phyloP scores from a whole-genome alignment of 2,329 filamentous ascomycete species.

The Colletotrichum echinochloae region DNA sequence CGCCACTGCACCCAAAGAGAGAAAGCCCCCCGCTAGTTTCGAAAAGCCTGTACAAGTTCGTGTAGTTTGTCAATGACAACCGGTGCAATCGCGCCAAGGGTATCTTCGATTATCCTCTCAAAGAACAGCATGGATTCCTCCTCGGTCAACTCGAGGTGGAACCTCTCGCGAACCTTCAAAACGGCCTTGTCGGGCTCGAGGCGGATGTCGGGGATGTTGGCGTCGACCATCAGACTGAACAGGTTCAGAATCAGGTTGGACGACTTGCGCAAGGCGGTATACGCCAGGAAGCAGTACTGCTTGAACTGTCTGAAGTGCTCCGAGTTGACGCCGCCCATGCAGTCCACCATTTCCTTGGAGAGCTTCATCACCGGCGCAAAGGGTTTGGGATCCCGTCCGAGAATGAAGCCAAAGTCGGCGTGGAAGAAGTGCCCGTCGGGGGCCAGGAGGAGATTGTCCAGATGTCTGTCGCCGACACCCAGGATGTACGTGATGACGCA shows the following conservation, averaged over 20 bases:
- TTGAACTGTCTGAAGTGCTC: conserved; percentile 91
- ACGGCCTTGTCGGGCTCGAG: conserved; percentile 94
- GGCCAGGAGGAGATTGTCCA: conserved; percentile 92
- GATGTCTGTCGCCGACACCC: conserved; percentile 93
- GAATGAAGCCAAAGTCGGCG: conserved; percentile 97
- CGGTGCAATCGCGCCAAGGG: conserved; percentile 87
- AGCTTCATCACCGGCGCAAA: conserved; percentile 98
- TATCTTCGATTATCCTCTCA: conserved; percentile 90
- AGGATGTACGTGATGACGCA: conserved; percentile 99
- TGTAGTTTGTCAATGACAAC: conserved; percentile 96
- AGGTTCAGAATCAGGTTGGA: conserved; percentile 93
- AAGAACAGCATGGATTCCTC: conserved; percentile 92
- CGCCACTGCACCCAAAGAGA: neutral
- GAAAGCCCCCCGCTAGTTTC: conserved; percentile 29
- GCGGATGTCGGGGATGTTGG: conserved; percentile 95
- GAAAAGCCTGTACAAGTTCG: conserved; percentile 90
- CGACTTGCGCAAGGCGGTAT: conserved; percentile 89
- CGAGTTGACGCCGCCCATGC: conserved; percentile 88
- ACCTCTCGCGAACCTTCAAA: conserved; percentile 92
- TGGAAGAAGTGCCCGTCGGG: conserved; percentile 97
- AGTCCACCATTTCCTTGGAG: conserved; percentile 97
- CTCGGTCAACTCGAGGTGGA: conserved; percentile 90
- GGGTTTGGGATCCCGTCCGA: conserved; percentile 95
- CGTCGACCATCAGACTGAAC: conserved; percentile 97
- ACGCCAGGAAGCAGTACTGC: conserved; percentile 95